Base-by-base conservation (phyloP, 805 yeast genomes). In the Wickerhamomyces canadensis region DNA sequence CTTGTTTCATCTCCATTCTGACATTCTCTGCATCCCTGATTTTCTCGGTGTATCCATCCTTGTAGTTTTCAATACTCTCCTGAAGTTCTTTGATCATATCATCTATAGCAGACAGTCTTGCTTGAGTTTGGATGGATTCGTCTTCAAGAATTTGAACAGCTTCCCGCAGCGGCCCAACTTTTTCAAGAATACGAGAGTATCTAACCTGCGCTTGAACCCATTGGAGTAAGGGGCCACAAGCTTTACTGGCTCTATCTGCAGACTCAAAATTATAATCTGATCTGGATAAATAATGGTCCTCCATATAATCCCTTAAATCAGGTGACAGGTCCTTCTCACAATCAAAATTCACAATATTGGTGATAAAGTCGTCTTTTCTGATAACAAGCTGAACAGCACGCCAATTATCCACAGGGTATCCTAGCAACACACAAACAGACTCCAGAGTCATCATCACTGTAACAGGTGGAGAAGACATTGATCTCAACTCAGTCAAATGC, bases 201-300 rank as follows among this genome's bases (percentile, higher is more conserved):
- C 70, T 64, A n/a, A 88, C 66, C 45, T 91, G 97, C 0, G 98
- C 97, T 37, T 71, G 70, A 0, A 88, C 89, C 98, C 98, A 91
- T 43, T 79, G 80, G 15, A 84, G 53, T 25, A 91, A 62, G 0
- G 98, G 98, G 0, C 96, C 98, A 63, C 97, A 87, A 0, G 97
- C 97, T 52, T 84, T 87, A 58, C 95, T 83, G 5, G 98, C 98
- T 27, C 97, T 67, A 49, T 84, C 76, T 0, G 86, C 95, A 0
- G 84, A 62, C 33, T 80, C 88, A 49, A 62, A 82, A 28, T 74
- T 85, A 55, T 74, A 89, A 35, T 76, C 81, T 0, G 78, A 72
- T 37, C 78, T 64, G 0, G 80, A 64, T 10, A 89, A 58, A 50
- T 83, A 91, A 2, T 65, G 67, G 1, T 56, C 45, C 27, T 79